Percentiles rank a stretch among this genome's conserved stretches.
These are phyloP conservation scores for Mucor mucedo DNA, from an alignment of 371 early-diverging fungal genomes.

Conservation along the genomic window DNA sequence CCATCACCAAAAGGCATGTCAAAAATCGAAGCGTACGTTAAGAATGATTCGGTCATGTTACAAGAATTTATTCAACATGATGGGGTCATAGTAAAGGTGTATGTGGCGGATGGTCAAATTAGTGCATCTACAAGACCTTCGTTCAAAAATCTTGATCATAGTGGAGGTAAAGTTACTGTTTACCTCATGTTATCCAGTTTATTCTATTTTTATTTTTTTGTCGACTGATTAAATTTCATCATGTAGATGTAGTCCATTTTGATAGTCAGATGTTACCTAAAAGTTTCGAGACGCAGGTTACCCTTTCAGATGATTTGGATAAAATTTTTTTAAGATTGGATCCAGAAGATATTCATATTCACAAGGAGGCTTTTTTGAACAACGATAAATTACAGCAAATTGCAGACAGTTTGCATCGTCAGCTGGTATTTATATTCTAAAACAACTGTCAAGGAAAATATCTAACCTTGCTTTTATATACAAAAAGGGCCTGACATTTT, in stretches of 20 bases:
- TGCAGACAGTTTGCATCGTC: conserved; percentile 34
- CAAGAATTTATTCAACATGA: conserved; percentile 57
- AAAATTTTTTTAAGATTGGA: conserved; percentile 30
- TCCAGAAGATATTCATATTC: conserved; percentile 21
- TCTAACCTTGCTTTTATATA: neutral
- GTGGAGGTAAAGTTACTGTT: conserved; percentile 21
- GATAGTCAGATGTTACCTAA: conserved; percentile 58
- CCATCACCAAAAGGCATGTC: conserved; percentile 31
- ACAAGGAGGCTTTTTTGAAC: conserved; percentile 35
- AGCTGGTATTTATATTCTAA: conserved; percentile 34
- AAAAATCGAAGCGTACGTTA: conserved; percentile 21
- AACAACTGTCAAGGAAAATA: neutral
- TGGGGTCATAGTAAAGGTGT: conserved; percentile 54
- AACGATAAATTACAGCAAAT: conserved; percentile 36
- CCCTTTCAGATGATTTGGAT: conserved; percentile 30
- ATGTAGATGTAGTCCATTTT: conserved; percentile 38
- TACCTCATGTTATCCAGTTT: neutral
- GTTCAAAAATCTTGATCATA: conserved; percentile 38
- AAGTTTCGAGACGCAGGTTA: conserved; percentile 29
- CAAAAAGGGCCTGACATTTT: conserved; percentile 49
- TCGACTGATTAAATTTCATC: neutral
- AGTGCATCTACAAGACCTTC: conserved; percentile 48
- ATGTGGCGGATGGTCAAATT: conserved; percentile 48
- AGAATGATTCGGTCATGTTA: conserved; percentile 43
- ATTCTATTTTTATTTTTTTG: neutral